These are phyloP conservation scores for Eimeria necatrix DNA, from an alignment of 169 alveolate genomes.

Conservation along the genomic window DNA sequence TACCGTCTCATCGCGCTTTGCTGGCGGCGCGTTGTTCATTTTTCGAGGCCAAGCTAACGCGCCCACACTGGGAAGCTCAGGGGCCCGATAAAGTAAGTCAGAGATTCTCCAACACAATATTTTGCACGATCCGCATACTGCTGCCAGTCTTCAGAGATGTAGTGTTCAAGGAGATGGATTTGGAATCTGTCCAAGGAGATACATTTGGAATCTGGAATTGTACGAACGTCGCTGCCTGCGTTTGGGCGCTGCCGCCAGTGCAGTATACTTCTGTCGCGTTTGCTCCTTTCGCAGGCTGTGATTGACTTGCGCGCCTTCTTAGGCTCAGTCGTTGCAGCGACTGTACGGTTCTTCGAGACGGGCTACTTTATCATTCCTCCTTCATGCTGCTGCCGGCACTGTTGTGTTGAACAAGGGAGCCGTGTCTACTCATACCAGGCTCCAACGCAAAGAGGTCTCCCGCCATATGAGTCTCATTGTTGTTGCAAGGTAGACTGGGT, in stretches of 20 bases:
- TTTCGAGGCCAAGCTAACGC: slow-evolving; percentile 79
- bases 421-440: neutral
- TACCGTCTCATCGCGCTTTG: slow-evolving; percentile 76
- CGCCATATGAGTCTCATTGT: slow-evolving; percentile 49
- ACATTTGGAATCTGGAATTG: neutral
- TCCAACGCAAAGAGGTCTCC: slow-evolving; percentile 40
- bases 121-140: neutral
- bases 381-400: slow-evolving; percentile 50
- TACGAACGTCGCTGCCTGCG: too few species aligned
- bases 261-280: neutral
- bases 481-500: slow-evolving; percentile 74
- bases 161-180: too few species aligned
- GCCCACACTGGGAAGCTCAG: slow-evolving; percentile 70
- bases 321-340: slow-evolving; percentile 72
- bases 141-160: too few species aligned
- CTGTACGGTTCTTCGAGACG: slow-evolving; percentile 47
- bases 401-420: slow-evolving; percentile 23
- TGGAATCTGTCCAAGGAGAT: neutral
- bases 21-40: slow-evolving; percentile 77
- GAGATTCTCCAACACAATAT: neutral
- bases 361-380: slow-evolving; percentile 59
- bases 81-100: slow-evolving; percentile 44
- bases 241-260: too few species aligned
- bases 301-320: slow-evolving; percentile 66
- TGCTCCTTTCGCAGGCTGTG: slow-evolving; percentile 32